These are phyloP conservation scores for Aegilops umbellulata DNA, from an alignment of 176 grass and related monocot species.

Conservation along the genomic window DNA sequence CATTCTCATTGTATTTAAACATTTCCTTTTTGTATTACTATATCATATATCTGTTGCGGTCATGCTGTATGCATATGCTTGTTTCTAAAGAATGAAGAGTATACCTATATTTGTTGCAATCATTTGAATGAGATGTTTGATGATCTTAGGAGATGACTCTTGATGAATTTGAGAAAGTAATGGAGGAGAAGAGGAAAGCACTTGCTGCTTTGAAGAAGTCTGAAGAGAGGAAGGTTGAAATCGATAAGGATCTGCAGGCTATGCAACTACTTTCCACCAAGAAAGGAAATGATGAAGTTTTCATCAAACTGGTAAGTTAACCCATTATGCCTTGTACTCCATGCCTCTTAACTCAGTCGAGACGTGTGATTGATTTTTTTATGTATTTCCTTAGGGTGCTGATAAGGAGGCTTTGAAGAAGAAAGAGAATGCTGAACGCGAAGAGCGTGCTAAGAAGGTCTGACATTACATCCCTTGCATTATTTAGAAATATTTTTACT, in stretches of 20 bases:
- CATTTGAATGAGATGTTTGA: slow-evolving; percentile 1
- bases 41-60: neutral
- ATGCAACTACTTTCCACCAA: slow-evolving; percentile 77
- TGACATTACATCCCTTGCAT: neutral
- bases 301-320: slow-evolving; percentile 69
- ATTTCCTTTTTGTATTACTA: neutral
- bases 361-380: neutral
- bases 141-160: slow-evolving; percentile 85
- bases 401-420: slow-evolving; percentile 86
- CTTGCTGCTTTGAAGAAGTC: slow-evolving; percentile 65
- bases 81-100: neutral
- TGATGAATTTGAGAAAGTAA: slow-evolving; percentile 95
- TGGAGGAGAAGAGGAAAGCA: slow-evolving; percentile 77
- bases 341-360: neutral
- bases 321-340: neutral
- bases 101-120: neutral
- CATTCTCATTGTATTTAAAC: neutral
- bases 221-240: slow-evolving; percentile 92
- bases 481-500: neutral
- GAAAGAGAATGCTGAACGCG: slow-evolving; percentile 86
- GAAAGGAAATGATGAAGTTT: slow-evolving; percentile 66
- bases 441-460: slow-evolving; percentile 84
- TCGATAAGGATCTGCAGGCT: slow-evolving; percentile 81
- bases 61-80: neutral
- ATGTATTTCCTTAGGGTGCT: slow-evolving; percentile 49